Base-by-base conservation (phyloP, 352 stramenopile genomes). In the Globisporangium echinulatum region DNA sequence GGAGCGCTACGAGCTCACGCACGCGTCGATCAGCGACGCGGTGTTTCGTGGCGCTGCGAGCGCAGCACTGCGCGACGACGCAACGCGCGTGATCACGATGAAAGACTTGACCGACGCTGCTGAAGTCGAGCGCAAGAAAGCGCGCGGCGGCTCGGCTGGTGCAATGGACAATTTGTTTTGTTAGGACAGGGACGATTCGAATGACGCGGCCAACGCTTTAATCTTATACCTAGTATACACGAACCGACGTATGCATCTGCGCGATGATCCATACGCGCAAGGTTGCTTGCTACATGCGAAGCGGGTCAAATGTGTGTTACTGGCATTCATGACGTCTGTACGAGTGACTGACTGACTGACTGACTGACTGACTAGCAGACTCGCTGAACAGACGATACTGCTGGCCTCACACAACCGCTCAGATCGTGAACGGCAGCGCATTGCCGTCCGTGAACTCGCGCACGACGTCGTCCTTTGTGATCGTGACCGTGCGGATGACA, bases 401-500 rank as follows among this genome's bases (percentile, higher is more conserved):
- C 25, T 33, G 25, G 25, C 25, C 42, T 10, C 10, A 47, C 10
- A 43, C 7, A 43, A 10, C n/a, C 48, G 11, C 72, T 72, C 82
- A 94, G 64, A 96, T 85, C 51, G 61, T 58, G 65, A 96, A 98
- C 7, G 95, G 95, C 44, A 98, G 73, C 33, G 85, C 67, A 68
- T 98, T 86, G 56, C 96, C 96, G 58, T 85, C 82, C 39, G 92
- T 90, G 68, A 97, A 98, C 59, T 97, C 91, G 43, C 93, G 88
- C 65, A 96, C 80, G 58, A 94, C 83, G 38, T 95, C 94, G 57
- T 94, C 82, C 52, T 90, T 79, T 64, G 84, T 96, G 62, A 99
- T 98, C 58, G 86, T 93, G 59, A 98, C 88, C 14, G 96, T 98
- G 60, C 97, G 87, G 72, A 99, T 99, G 49, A 99, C 94, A 61